Evolutionary conservation across 2,329 filamentous ascomycete genomes (phyloP).

Genomic region (Nemania sp.): DNA sequence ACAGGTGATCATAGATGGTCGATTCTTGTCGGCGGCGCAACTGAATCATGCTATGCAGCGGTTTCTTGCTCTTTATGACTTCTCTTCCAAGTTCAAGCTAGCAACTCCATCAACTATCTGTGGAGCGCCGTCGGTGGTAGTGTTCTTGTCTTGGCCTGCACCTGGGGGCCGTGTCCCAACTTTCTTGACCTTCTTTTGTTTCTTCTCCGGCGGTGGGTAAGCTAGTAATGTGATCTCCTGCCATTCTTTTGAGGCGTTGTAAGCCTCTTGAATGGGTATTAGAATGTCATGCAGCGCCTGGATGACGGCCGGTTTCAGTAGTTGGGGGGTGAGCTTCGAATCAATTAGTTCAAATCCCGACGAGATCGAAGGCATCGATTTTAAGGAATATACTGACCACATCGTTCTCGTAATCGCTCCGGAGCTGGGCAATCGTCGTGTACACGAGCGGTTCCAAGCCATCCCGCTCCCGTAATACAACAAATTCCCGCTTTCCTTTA

Average conservation of each 20-base stretch:
- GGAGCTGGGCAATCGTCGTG: constrained; percentile 72
- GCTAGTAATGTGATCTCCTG: constrained; percentile 76
- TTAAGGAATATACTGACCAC: constrained; percentile 56
- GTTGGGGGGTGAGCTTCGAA: constrained; percentile 75
- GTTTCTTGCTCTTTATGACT: background rate
- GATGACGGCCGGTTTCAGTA: constrained; percentile 82
- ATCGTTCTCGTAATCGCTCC: constrained; percentile 80
- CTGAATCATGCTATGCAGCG: too few species aligned
- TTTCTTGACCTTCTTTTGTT: constrained; percentile 78
- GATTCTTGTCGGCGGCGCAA: too few species aligned
- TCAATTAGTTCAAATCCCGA: constrained; percentile 23
- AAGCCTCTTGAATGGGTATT: constrained; percentile 76
- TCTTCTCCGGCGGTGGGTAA: constrained; percentile 74
- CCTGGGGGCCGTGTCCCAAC: constrained; percentile 56
- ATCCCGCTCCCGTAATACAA: constrained; percentile 68
- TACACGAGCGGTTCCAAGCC: constrained; percentile 76
- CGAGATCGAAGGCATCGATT: too few species aligned
- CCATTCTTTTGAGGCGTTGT: constrained; percentile 74
- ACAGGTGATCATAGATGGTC: too few species aligned
- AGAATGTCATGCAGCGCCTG: constrained; percentile 74
- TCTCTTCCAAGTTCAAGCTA: constrained; percentile 16
- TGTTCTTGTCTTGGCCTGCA: background rate
- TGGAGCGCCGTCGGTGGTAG: background rate
- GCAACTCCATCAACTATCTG: constrained; percentile 10
- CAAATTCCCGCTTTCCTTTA: constrained; percentile 64